Evolutionary conservation across 2,329 filamentous ascomycete species (phyloP), one percentile per base, ranked within the genome.

Genomic region (Nemania sp.): DNA sequence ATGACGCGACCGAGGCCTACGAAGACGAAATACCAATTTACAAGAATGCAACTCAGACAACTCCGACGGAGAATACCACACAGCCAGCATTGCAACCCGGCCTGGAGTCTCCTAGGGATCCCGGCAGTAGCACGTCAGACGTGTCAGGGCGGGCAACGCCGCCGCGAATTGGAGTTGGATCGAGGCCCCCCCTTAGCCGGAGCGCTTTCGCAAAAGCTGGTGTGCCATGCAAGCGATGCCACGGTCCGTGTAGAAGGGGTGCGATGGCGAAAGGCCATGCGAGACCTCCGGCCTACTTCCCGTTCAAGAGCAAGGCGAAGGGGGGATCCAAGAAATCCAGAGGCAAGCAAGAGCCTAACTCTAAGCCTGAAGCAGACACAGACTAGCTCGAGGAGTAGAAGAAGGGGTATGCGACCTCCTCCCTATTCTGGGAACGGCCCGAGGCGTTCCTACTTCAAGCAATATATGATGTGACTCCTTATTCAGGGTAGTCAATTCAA

Each of bases 181-280:
- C 70, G 1, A 67, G 62, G 43, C 70, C 70, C 15, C 70, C 69
- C 2, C 65, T 71, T 0, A 71, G 68, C 4, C 54, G 57, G 32
- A 72, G 70, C 20, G 69, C 70, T 2, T 71, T 66, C 32, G 40
- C 60, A 5, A 10, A 39, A 1, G 45, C 46, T 10, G 62, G 65
- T 0, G 9, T 18, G 5, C 46, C 46, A 1, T 61, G 40, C 13
- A 11, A 62, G 15, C 17, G 18, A 12, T 50, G 51, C 10, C n/a
- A 51, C 2, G 56, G 58, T 9, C n/a, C 40, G 5, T 58, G 37
- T 25, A 60, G 50, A 11, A 37, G 39, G 7, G 35, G 29, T 7
- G 20, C 34, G 15, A 46, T 54, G 20, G 15, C 17, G 13, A 46
- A 18, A 6, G 32, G 21, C 1, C 63, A 54, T 7, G 57, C 47